Conservation (phyloP, 2,329 filamentous ascomycete genomes). For the Camptophora hylomeconis region DNA sequence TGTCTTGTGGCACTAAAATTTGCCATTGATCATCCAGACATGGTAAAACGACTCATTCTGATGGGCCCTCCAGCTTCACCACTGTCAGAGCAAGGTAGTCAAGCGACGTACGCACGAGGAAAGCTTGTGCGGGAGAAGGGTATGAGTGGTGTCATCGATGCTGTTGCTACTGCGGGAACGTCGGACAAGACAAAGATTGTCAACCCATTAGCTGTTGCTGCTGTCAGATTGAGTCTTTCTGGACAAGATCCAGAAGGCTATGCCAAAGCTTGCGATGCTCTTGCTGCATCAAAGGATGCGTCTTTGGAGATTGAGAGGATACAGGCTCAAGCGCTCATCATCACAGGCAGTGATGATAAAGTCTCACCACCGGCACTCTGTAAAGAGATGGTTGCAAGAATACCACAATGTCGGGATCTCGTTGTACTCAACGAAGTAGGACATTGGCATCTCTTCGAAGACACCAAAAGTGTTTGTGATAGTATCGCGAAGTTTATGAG, state of each 20-base stretch:
- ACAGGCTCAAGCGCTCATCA: conserved; percentile 24
- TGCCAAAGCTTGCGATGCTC: conserved; percentile 39
- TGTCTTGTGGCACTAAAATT: conserved; percentile 36
- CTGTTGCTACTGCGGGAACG: conserved; percentile 24
- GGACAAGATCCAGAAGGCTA: conserved; percentile 41
- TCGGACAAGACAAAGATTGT: conserved; percentile 25
- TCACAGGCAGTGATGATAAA: conserved; percentile 36
- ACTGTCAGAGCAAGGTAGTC: conserved; percentile 24
- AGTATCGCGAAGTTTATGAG: conserved; percentile 17
- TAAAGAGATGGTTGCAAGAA: conserved; percentile 10
- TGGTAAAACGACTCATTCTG: conserved; percentile 34
- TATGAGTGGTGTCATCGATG: conserved; percentile 31
- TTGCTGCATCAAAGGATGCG: conserved; percentile 27
- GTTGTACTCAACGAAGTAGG: conserved; percentile 30
- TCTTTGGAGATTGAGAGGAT: conserved; percentile 23
- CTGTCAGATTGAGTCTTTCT: conserved; percentile 32
- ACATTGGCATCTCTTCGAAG: conserved; percentile 41
- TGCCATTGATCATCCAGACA: conserved; percentile 25
- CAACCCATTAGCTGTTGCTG: conserved; percentile 30
- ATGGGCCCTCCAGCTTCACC: conserved; percentile 36
- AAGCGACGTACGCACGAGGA: conserved; percentile 24
- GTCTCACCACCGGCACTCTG: conserved; percentile 26
- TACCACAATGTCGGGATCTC: conserved; percentile 20
- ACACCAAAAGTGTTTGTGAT: conserved; percentile 24
- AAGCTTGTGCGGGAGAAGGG: conserved; percentile 30